These are phyloP conservation scores for Paraglomus brasilianum DNA, from an alignment of 192 early-diverging fungal genomes.

Conservation along the genomic window DNA sequence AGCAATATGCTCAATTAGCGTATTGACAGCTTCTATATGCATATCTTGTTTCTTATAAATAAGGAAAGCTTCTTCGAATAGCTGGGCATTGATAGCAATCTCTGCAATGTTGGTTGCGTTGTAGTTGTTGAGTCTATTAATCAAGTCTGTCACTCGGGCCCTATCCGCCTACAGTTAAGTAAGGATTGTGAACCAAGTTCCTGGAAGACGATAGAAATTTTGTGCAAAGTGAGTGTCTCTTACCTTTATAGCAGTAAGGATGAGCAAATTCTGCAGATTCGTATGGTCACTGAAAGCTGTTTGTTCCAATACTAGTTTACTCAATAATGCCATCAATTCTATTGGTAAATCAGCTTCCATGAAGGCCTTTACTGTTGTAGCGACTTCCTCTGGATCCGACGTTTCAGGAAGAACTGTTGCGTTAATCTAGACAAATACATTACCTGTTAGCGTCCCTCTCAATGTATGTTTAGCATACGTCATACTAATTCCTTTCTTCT, in stretches of 20 bases:
- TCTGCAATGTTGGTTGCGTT: slow-evolving; percentile 98
- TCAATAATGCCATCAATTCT: slow-evolving; percentile 95
- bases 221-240: background rate
- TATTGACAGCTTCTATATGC: slow-evolving; percentile 83
- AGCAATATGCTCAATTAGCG: slow-evolving; percentile 89
- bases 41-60: slow-evolving; percentile 96
- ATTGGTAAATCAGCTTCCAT: slow-evolving; percentile 95
- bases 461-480: too few species aligned
- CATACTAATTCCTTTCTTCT: too few species aligned
- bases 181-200: background rate
- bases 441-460: background rate
- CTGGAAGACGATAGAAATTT: background rate
- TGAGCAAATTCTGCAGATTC: slow-evolving; percentile 96
- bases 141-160: slow-evolving; percentile 91
- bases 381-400: slow-evolving; percentile 96
- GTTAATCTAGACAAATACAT: slow-evolving; percentile 50
- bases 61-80: slow-evolving; percentile 95
- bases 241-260: slow-evolving; percentile 93
- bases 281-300: slow-evolving; percentile 93
- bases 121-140: slow-evolving; percentile 92
- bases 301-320: slow-evolving; percentile 93
- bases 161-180: slow-evolving; percentile 66
- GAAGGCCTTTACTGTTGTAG: slow-evolving; percentile 96
- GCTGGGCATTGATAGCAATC: slow-evolving; percentile 83
- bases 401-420: slow-evolving; percentile 91